These are phyloP conservation scores for Cladophialophora bantiana DNA, from an alignment of 2,329 filamentous ascomycete genomes.

Conservation along the genomic window DNA sequence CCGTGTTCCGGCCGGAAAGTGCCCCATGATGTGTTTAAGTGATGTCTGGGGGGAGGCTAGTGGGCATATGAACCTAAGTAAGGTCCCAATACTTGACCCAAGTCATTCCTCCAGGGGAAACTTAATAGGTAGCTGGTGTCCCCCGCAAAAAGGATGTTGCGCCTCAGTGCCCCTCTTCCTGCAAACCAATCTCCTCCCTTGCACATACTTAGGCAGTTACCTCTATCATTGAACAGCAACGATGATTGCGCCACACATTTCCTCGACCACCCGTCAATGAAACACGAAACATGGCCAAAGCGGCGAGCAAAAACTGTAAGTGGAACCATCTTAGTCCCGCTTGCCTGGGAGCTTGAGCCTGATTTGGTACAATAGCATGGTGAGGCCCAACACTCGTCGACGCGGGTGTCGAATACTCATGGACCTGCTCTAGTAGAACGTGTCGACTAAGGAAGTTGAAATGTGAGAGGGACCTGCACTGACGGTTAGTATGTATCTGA, in stretches of 20 bases:
- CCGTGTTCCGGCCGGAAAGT: too few species aligned
- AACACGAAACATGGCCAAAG: conserved; percentile 15
- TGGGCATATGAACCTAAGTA: too few species aligned
- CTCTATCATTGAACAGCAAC: neutral
- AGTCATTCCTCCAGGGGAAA: too few species aligned
- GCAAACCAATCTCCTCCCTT: neutral
- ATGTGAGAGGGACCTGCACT: conserved; percentile 11
- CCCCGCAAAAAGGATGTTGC: too few species aligned
- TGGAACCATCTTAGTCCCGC: neutral
- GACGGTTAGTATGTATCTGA: neutral
- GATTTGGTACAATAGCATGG: conserved; percentile 19
- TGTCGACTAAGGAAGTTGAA: conserved; percentile 28
- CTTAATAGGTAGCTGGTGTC: too few species aligned
- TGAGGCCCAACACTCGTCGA: neutral
- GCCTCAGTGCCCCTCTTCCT: too few species aligned
- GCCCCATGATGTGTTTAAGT: too few species aligned
- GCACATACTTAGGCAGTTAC: neutral
- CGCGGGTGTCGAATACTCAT: neutral
- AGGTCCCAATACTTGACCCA: too few species aligned
- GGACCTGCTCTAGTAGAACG: conserved; percentile 21
- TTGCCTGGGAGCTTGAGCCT: neutral
- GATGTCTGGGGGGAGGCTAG: too few species aligned
- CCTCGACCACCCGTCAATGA: neutral
- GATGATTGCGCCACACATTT: neutral
- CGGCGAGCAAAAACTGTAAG: conserved; percentile 23